A percentile compares a stretch with the other conserved stretches of the same genome.
Evolutionary conservation across 2,329 filamentous ascomycete genomes (phyloP).

Genomic region (Catunica adiposa): DNA sequence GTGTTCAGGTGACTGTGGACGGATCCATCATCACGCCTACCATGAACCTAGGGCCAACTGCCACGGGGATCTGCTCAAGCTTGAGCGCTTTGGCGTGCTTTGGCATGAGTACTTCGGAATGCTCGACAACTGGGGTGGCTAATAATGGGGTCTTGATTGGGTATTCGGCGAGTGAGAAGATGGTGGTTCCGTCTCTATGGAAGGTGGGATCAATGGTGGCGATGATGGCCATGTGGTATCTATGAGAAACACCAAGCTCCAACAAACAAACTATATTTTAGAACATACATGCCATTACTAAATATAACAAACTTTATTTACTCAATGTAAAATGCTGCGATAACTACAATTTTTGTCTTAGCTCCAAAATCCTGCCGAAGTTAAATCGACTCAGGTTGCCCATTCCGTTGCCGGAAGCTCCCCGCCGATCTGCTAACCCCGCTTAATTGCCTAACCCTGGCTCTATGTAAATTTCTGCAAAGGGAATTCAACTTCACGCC

Average conservation of each 20-base stretch:
- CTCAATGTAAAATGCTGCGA: no score
- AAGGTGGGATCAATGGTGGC: background rate
- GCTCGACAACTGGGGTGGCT: slow-evolving; percentile 18
- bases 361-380: background rate
- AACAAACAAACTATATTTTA: no score
- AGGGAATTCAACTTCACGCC: background rate
- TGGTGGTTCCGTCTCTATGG: background rate
- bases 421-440: background rate
- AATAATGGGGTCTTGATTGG: slow-evolving; percentile 16
- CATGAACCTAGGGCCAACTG: slow-evolving; percentile 27
- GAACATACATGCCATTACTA: no score
- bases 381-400: background rate
- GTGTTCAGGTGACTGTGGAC: slow-evolving; percentile 35
- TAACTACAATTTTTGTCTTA: no score
- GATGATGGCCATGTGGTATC: background rate
- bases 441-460: background rate
- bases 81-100: slow-evolving; percentile 37
- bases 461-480: slow-evolving; percentile 6
- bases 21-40: slow-evolving; percentile 33
- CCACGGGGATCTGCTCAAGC: slow-evolving; percentile 38
- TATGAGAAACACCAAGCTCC: background rate
- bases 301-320: no score
- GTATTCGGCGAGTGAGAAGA: background rate
- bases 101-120: slow-evolving; percentile 26
- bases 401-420: background rate